These are phyloP conservation scores for Chlorella sp. DNA, from an alignment of 139 green algal genomes.

Conservation along the genomic window DNA sequence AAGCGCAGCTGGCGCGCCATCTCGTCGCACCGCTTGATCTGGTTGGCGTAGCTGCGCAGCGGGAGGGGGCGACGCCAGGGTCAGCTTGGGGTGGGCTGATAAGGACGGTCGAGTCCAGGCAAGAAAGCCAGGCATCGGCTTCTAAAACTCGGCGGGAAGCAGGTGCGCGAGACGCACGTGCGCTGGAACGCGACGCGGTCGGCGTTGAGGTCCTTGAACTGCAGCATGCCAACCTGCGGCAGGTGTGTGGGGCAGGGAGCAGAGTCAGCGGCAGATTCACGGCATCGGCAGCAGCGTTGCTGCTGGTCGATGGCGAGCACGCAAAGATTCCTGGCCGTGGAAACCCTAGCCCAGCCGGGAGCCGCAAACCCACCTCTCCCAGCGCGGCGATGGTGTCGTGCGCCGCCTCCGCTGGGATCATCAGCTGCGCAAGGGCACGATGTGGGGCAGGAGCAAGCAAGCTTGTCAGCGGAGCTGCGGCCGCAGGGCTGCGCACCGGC, in stretches of 20 bases:
- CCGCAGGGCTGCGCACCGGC: not conserved
- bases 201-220: constrained; percentile 95
- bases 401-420: constrained; percentile 95
- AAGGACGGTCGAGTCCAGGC: no score
- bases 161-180: constrained; percentile 58
- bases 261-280: no score
- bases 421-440: constrained; percentile 76
- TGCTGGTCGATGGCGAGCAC: no score
- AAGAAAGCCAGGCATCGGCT: no score
- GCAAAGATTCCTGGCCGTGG: no score
- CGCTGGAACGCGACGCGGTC: constrained; percentile 93
- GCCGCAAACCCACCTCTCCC: constrained; percentile 80
- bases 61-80: no score
- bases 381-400: constrained; percentile 91
- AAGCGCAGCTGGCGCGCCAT: constrained; percentile 96
- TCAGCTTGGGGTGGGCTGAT: no score
- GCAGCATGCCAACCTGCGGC: constrained; percentile 61
- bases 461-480: not conserved
- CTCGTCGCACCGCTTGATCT: constrained; percentile 98
- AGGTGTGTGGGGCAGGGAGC: no score
- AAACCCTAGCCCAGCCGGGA: no score
- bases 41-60: constrained; percentile 84
- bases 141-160: no score
- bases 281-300: no score
- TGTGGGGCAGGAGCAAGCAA: not conserved